Evolutionary conservation across 495 filamentous ascomycete species (phyloP), one percentile per base, ranked within the genome.

Genomic region (Extremus antarcticus): DNA sequence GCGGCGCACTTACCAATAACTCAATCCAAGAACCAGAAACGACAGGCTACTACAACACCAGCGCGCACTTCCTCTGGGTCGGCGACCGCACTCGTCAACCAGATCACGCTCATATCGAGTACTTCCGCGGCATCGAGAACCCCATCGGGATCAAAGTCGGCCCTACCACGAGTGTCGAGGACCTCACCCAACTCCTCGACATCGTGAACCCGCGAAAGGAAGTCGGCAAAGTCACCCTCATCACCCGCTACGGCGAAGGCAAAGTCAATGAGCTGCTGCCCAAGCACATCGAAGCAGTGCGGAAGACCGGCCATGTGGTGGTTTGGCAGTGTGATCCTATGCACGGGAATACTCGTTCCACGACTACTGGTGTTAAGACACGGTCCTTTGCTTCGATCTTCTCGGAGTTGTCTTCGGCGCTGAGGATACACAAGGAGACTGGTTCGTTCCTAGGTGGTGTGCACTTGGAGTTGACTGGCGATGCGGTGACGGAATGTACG

Each of bases 241-340:
- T 98, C 65, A 96, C 94, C 1, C 83, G 92, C 13, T 98, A 97
- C 68, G 92, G 92, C 40, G 84, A 85, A 22, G 70, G 68, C 20
- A 85, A 86, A 49, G 84, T 98, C 47, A 69, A 77, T 21, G 58
- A 73, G 1, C 77, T 90, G 50, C 76, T 98, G 1, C 85, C 87
- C 0, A 75, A 68, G 1, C 92, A 98, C 71, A 96, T 98, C 65
- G 77, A 82, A 53, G 87, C 87, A 43, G 92, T 98, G 19, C 82
- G 90, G 63, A 68, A 73, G 58, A 86, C 85, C 51, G 77, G 77
- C 1, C 82, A 91, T 66, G 65, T 79, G 20, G 89, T 94, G 15
- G 88, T 98, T 58, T 98, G 92, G 92, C 88, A 95, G 69, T 95
- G 89, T 70, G 92, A 98, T 70, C 92, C 92, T 11, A 97, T 97